Percentiles rank a stretch among this genome's conserved stretches.
Evolutionary conservation across 1,284 basidiomycete species (phyloP).

Genomic region (Agroathelia rolfsii): DNA sequence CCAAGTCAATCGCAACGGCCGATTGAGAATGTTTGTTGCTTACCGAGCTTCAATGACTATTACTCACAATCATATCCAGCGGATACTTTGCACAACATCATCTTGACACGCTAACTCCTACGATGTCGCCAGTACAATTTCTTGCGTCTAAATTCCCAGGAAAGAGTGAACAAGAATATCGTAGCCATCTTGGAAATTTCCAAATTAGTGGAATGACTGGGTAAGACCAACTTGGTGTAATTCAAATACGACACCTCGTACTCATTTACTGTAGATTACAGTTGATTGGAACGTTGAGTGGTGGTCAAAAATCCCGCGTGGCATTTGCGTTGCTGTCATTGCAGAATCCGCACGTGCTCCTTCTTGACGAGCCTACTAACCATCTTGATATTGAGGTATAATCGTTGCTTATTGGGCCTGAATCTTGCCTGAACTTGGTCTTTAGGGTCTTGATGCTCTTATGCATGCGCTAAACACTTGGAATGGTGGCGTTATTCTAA

Average conservation of each 20-base stretch:
- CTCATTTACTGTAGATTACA: constrained; percentile 32
- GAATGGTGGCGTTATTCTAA: constrained; percentile 95
- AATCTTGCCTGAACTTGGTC: constrained; percentile 3
- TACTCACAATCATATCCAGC: constrained; percentile 24
- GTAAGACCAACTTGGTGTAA: constrained; percentile 21
- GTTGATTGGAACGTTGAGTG: constrained; percentile 76
- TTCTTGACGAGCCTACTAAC: constrained; percentile 96
- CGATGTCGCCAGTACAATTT: constrained; percentile 87
- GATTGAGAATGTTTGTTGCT: constrained; percentile 68
- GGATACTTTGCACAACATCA: constrained; percentile 98
- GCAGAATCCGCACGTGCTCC: constrained; percentile 79
- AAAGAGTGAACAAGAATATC: constrained; percentile 93
- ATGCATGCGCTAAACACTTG: constrained; percentile 82
- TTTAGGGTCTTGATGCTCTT: constrained; percentile 85
- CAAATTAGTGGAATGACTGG: constrained; percentile 97
- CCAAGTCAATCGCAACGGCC: constrained; percentile 83
- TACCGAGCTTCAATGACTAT: neutral
- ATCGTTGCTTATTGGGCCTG: constrained; percentile 6
- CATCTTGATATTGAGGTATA: constrained; percentile 87
- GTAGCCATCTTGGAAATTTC: constrained; percentile 92
- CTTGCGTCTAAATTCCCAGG: constrained; percentile 89
- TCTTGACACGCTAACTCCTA: constrained; percentile 84
- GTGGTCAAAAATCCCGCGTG: constrained; percentile 95
- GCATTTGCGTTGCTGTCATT: constrained; percentile 91
- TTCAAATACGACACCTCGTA: constrained; percentile 5